phyloP scores from a whole-genome alignment of 345 rosid genomes.

The Physaria fendleri region DNA sequence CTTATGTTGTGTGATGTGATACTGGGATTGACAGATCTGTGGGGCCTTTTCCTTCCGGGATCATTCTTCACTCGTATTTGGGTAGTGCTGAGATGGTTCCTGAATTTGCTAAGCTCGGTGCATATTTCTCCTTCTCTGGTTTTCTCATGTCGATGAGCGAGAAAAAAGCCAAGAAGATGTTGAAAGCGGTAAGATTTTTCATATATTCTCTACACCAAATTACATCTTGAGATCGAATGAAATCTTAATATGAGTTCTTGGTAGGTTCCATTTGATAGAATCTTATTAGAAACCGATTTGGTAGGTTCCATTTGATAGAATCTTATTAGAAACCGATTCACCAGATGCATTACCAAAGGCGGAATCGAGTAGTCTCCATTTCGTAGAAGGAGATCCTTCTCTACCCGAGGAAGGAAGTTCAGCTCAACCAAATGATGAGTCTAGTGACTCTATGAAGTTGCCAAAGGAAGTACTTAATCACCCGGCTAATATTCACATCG shows the following conservation, averaged over 20 bases:
- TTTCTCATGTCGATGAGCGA: slow-evolving; percentile 71
- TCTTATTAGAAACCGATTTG: slow-evolving; percentile 86
- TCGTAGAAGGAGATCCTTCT: slow-evolving; percentile 45
- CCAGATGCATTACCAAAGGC: slow-evolving; percentile 84
- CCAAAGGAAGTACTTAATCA: slow-evolving; percentile 67
- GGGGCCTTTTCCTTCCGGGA: slow-evolving; percentile 84
- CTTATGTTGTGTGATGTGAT: slow-evolving; percentile 4
- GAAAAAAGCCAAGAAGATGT: slow-evolving; percentile 68
- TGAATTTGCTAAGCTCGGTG: slow-evolving; percentile 81
- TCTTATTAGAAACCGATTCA: slow-evolving; percentile 85
- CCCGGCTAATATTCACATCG: slow-evolving; percentile 71
- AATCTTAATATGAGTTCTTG: slow-evolving; percentile 26
- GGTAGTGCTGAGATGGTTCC: slow-evolving; percentile 98
- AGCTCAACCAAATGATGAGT: slow-evolving; percentile 25
- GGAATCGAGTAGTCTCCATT: slow-evolving; percentile 36
- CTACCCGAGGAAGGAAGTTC: slow-evolving; percentile 29
- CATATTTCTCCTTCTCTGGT: slow-evolving; percentile 91
- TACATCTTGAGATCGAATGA: background rate
- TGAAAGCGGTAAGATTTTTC: slow-evolving; percentile 47
- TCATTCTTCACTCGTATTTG: slow-evolving; percentile 79
- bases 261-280: slow-evolving; percentile 74
- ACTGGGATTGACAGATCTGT: slow-evolving; percentile 33
- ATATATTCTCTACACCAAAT: slow-evolving; percentile 1
- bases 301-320: slow-evolving; percentile 69
- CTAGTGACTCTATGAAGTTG: slow-evolving; percentile 29